phyloP scores from a whole-genome alignment of 2,329 filamentous ascomycete species.

The Phoma sp. region DNA sequence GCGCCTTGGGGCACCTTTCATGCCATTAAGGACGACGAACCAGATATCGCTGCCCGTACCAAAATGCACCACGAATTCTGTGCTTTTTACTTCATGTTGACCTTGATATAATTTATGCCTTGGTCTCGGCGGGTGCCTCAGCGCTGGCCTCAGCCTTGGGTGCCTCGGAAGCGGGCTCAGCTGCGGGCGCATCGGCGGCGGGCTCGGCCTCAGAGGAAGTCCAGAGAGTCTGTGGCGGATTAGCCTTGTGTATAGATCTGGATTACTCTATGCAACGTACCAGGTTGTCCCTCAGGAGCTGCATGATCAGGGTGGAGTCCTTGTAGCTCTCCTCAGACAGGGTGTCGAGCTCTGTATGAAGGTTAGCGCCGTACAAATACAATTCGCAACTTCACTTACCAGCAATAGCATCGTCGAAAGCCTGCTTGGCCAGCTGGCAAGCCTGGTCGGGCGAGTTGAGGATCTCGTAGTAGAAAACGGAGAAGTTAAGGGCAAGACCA shows the following conservation, averaged over 20 bases:
- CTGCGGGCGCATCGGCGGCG: constrained; percentile 61
- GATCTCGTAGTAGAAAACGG: constrained; percentile 99
- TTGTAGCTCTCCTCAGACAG: constrained; percentile 99
- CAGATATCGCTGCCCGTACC: constrained; percentile 39
- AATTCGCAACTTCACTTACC: constrained; percentile 54
- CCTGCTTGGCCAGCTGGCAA: constrained; percentile 96
- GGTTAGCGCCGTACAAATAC: constrained; percentile 22
- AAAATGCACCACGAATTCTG: constrained; percentile 42
- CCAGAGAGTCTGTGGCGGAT: constrained; percentile 81
- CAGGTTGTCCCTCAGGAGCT: constrained; percentile 95
- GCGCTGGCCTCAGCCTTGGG: constrained; percentile 47
- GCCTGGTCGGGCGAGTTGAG: constrained; percentile 97
- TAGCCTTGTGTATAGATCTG: neutral
- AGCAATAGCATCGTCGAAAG: constrained; percentile 95
- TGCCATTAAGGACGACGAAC: constrained; percentile 38
- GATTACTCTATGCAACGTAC: constrained; percentile 53
- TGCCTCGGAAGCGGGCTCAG: constrained; percentile 61
- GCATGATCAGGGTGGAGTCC: constrained; percentile 98
- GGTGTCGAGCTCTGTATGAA: constrained; percentile 80
- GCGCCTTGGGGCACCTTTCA: constrained; percentile 41
- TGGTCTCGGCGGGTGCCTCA: constrained; percentile 65
- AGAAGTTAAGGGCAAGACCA: constrained; percentile 92
- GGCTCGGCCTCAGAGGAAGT: constrained; percentile 97
- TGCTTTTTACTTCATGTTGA: constrained; percentile 41
- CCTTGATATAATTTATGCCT: constrained; percentile 52